Base-by-base conservation (phyloP, 441 rosid genomes). In the Raphanus hybrid region DNA sequence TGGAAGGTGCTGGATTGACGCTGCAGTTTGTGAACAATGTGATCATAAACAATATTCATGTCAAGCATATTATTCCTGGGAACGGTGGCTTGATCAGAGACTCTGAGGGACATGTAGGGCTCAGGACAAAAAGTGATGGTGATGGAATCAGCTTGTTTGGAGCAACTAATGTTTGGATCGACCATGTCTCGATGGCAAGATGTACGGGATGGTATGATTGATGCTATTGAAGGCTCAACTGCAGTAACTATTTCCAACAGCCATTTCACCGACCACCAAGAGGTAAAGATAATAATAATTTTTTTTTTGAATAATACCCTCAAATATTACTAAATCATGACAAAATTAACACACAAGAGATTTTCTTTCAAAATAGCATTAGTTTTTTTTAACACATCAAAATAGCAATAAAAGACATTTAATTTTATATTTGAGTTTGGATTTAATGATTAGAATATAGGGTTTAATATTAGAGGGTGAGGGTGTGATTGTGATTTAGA, bases 61-160 rank as follows among this genome's bases (percentile, higher is more conserved):
- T 92, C 60, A 90, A 87, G 64, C 75, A 89, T 82, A 81, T 85
- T 20, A n/a, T 69, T 4, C 10, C 63, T 1, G 54, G 80, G 0
- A 14, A 29, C 0, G 97, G 97, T 2, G 97, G 97, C 0, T 9
- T 70, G 75, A 76, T 92, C 27, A 83, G 87, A 67, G 92, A 92
- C 59, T 67, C 90, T 0, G 59, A 27, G 1, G 73, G 76, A 10
- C 97, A 92, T 68, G 3, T 18, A 1, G 97, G 97, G 2, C 1
- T 80, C 3, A 81, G 93, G 70, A 87, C 89, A 1, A 10, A 0
- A 7, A 83, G 90, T 12, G 97, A 92, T 18, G 97, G 95, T 0
- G 97, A 92, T 61, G 95, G 92, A 2, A 81, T 92, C 43, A 82
- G 89, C 29, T 74, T 92, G 59, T 90, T 84, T 34, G 93, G 95